Evolutionary conservation across 2,329 filamentous ascomycete species (phyloP).

Genomic region (Pleomassaria siparia): DNA sequence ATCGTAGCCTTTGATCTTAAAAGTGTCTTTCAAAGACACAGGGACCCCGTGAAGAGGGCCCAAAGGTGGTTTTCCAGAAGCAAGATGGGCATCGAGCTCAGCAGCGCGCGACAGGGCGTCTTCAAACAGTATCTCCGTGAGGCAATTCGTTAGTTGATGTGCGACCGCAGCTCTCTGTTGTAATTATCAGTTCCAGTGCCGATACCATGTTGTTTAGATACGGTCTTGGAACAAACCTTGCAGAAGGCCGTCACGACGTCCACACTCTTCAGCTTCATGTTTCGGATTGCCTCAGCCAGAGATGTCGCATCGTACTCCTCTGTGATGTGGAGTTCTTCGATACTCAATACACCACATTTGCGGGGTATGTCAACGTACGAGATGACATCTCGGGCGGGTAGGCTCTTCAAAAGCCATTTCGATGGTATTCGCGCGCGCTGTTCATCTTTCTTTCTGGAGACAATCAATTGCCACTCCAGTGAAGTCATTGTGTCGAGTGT

Average conservation of each 20-base stretch:
- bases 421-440: slow-evolving; percentile 45
- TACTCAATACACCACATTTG: slow-evolving; percentile 55
- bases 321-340: slow-evolving; percentile 57
- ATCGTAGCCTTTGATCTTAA: slow-evolving; percentile 51
- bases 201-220: not conserved
- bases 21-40: slow-evolving; percentile 53
- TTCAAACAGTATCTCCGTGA: slow-evolving; percentile 44
- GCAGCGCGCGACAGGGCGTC: slow-evolving; percentile 38
- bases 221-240: slow-evolving; percentile 33
- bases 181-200: not conserved
- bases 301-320: slow-evolving; percentile 53
- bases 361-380: slow-evolving; percentile 51
- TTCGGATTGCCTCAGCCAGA: slow-evolving; percentile 40
- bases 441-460: slow-evolving; percentile 47
- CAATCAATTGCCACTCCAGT: slow-evolving; percentile 43
- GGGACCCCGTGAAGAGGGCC: slow-evolving; percentile 52
- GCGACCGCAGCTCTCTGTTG: slow-evolving; percentile 48
- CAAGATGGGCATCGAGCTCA: slow-evolving; percentile 45
- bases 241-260: slow-evolving; percentile 48
- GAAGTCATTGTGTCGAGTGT: slow-evolving; percentile 1
- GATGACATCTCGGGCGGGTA: slow-evolving; percentile 24
- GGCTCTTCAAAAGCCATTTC: slow-evolving; percentile 45
- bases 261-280: slow-evolving; percentile 37
- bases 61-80: slow-evolving; percentile 41
- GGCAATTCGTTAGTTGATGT: slow-evolving; percentile 48